Percentiles rank a stretch among this genome's conserved stretches.
Evolutionary conservation across 305 asterid genomes (phyloP).

Genomic region (Fraxinus platypoda): DNA sequence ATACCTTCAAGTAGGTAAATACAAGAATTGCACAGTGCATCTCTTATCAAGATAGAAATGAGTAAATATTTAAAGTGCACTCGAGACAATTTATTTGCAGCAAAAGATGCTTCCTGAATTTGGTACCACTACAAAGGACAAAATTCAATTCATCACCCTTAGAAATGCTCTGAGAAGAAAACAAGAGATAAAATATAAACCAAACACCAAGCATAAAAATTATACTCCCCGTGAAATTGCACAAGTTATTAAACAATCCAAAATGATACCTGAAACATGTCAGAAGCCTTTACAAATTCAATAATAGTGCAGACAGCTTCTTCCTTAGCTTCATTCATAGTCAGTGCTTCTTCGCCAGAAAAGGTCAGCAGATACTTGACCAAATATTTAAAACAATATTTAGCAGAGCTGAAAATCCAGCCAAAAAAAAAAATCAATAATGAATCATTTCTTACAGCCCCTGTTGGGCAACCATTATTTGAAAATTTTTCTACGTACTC

Average conservation of each 20-base stretch:
- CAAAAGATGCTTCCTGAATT: background rate
- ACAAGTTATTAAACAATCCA: background rate
- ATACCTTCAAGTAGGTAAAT: background rate
- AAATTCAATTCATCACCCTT: background rate
- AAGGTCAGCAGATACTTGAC: constrained; percentile 79
- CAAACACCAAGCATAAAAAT: background rate
- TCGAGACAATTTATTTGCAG: background rate
- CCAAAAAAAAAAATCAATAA: background rate
- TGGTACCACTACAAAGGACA: background rate
- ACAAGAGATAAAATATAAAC: background rate
- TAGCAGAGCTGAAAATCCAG: constrained; percentile 55
- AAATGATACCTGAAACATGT: constrained; percentile 72
- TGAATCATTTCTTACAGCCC: background rate
- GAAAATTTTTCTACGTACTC: too few relatives aligned
- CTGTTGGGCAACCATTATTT: too few relatives aligned
- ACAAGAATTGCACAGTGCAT: background rate
- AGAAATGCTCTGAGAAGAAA: background rate
- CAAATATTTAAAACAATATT: constrained; percentile 76
- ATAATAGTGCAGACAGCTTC: constrained; percentile 69
- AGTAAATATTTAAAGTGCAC: background rate
- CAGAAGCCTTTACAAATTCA: constrained; percentile 86
- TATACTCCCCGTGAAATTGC: background rate
- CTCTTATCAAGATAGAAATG: background rate
- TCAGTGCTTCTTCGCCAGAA: constrained; percentile 62
- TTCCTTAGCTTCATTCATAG: constrained; percentile 71